Evolutionary conservation across 108 stramenopile species (phyloP), one percentile per base, ranked within the genome.

Genomic region (Aurantiochytrium sp.): DNA sequence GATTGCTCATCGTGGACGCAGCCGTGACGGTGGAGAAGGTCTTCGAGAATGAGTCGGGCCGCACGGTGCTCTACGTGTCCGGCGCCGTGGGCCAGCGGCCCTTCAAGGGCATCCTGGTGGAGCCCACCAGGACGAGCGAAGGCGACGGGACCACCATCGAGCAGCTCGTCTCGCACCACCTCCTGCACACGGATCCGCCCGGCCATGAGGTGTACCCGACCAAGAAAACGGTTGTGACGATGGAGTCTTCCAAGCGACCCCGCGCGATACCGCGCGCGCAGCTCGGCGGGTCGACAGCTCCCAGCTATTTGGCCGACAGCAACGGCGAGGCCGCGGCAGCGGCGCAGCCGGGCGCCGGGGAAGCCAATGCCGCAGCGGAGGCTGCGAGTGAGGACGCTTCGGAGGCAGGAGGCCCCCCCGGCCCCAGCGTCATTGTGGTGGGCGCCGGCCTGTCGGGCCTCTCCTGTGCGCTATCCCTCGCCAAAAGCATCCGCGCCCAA

Each of bases 391-490:
- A n/a, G n/a, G n/a, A n/a, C n/a, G n/a, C n/a, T n/a, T n/a, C n/a
- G n/a, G n/a, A n/a, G n/a, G n/a, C n/a, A n/a, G n/a, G n/a, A n/a
- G n/a, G n/a, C n/a, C n/a, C n/a, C n/a, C n/a, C 59, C 8, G 30
- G 45, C 8, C 73, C 73, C 10, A 12, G 30, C 12, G 73, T 81
- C 27, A 41, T 81, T 42, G 3, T 81, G 6, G 42, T 81, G 36
- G 73, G 73, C n/a, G 73, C 73, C 21, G 73, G 73, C 21, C 73
- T 81, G 6, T 41, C 73, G 2, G 73, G 73, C 12, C 73, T 81
- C 39, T 81, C 42, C 0, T 48, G 73, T 24, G 73, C 73, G 2
- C 39, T 41, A 12, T 8, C 8, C 12, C 45, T 81, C 12, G 42
- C 24, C 50, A 52, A 52, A 17, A 48, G 36, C 24, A 6, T 81